A percentile compares a stretch with the other conserved stretches of the same genome.
Conservation (phyloP, 306 rosid genomes). For the Inga laurina region DNA sequence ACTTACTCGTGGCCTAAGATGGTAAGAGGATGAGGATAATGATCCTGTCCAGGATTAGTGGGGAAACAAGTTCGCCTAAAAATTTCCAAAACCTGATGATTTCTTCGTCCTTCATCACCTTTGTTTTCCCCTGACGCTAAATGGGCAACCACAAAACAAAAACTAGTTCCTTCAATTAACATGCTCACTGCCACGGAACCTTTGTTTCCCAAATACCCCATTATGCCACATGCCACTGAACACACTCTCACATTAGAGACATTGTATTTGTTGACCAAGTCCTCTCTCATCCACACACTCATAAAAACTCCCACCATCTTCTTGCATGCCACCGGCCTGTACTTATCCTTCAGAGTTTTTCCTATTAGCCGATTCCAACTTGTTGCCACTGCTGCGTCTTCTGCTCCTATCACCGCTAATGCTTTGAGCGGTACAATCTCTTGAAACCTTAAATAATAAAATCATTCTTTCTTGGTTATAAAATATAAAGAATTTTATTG, state of each 20-base stretch:
- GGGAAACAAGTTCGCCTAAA: conserved; percentile 69
- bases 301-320: conserved; percentile 95
- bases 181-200: conserved; percentile 87
- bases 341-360: conserved; percentile 59
- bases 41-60: conserved; percentile 37
- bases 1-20: conserved; percentile 92
- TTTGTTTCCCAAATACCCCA: conserved; percentile 94
- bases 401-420: conserved; percentile 75
- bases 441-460: conserved; percentile 59
- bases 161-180: conserved; percentile 89
- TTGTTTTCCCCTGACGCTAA: conserved; percentile 93
- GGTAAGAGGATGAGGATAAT: conserved; percentile 59
- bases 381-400: conserved; percentile 71
- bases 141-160: conserved; percentile 86
- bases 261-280: conserved; percentile 53
- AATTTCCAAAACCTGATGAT: conserved; percentile 74
- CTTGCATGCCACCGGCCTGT: conserved; percentile 72
- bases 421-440: conserved; percentile 88
- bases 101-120: conserved; percentile 84
- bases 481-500: not conserved
- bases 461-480: not conserved
- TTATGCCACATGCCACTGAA: conserved; percentile 92
- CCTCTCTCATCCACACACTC: conserved; percentile 79
- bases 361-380: conserved; percentile 84
- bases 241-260: conserved; percentile 76